Percentiles rank a stretch among this genome's conserved stretches.
Evolutionary conservation across 192 early-diverging fungal species (phyloP).

Genomic region (Linnemannia hyalina): DNA sequence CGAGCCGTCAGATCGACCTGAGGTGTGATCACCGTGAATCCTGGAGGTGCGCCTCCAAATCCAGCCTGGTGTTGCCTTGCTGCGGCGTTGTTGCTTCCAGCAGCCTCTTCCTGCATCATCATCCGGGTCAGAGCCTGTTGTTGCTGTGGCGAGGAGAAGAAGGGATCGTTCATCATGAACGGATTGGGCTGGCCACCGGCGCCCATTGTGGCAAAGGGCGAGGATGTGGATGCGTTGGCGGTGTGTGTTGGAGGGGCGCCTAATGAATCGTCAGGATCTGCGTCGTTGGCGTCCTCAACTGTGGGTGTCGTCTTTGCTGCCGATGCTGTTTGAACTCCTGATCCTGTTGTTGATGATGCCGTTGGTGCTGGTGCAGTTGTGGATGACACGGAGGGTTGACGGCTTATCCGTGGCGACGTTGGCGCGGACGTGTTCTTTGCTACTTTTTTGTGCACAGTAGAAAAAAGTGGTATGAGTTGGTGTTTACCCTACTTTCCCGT

Average conservation of each 20-base stretch:
- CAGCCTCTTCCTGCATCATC: conserved; percentile 28
- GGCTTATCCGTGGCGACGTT: conserved; percentile 15
- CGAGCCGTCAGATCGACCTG: conserved; percentile 49
- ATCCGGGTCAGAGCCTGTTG: conserved; percentile 37
- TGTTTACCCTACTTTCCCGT: neutral
- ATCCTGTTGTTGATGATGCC: neutral
- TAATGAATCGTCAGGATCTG: conserved; percentile 62
- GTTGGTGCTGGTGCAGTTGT: neutral
- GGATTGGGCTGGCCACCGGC: conserved; percentile 2
- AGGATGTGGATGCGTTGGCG: neutral
- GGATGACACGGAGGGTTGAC: conserved; percentile 14
- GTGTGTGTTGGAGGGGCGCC: conserved; percentile 54
- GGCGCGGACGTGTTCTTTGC: neutral
- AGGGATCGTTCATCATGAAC: conserved; percentile 34
- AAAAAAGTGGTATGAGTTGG: neutral
- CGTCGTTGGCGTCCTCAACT: conserved; percentile 41
- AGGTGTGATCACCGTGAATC: conserved; percentile 51
- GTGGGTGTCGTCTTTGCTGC: conserved; percentile 11
- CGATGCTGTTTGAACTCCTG: neutral
- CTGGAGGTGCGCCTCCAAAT: conserved; percentile 37
- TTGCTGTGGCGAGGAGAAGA: conserved; percentile 25
- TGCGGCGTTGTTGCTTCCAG: conserved; percentile 10
- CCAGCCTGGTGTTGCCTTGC: conserved; percentile 20
- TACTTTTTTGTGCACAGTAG: neutral
- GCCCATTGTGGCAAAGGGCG: conserved; percentile 11